Conservation (phyloP, 495 filamentous ascomycete genomes). For the Penicillium lividum region DNA sequence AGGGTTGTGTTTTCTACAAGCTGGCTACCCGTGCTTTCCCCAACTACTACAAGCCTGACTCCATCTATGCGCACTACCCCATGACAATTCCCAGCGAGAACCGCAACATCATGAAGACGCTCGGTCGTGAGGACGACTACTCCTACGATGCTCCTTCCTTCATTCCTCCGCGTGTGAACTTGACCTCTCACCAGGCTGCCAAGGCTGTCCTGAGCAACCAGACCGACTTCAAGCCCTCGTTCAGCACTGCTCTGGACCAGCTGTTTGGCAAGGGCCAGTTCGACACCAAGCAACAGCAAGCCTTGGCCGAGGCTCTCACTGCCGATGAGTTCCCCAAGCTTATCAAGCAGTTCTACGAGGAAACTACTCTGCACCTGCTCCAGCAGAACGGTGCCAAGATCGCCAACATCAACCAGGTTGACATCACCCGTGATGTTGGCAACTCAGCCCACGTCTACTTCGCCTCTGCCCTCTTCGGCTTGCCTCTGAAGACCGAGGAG, state of each 20-base stretch:
- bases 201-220: slow-evolving; percentile 63
- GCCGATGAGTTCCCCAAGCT: slow-evolving; percentile 51
- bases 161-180: slow-evolving; percentile 50
- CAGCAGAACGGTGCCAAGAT: slow-evolving; percentile 61
- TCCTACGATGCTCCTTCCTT: slow-evolving; percentile 64
- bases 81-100: slow-evolving; percentile 80
- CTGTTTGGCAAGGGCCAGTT: slow-evolving; percentile 56
- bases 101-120: slow-evolving; percentile 66
- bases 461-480: slow-evolving; percentile 67
- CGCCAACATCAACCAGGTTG: slow-evolving; percentile 64
- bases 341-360: slow-evolving; percentile 57
- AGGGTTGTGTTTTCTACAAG: slow-evolving; percentile 86
- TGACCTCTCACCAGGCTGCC: slow-evolving; percentile 62
- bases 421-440: slow-evolving; percentile 74
- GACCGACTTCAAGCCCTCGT: slow-evolving; percentile 64
- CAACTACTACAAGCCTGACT: slow-evolving; percentile 73
- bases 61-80: slow-evolving; percentile 85
- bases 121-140: slow-evolving; percentile 72
- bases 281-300: slow-evolving; percentile 48
- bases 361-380: slow-evolving; percentile 65
- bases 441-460: slow-evolving; percentile 75
- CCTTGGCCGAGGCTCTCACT: slow-evolving; percentile 45
- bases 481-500: slow-evolving; percentile 71
- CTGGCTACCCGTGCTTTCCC: slow-evolving; percentile 78
- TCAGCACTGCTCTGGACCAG: slow-evolving; percentile 56